phyloP scores from a whole-genome alignment of 768 basidiomycete genomes.

The Trametes elegans region DNA sequence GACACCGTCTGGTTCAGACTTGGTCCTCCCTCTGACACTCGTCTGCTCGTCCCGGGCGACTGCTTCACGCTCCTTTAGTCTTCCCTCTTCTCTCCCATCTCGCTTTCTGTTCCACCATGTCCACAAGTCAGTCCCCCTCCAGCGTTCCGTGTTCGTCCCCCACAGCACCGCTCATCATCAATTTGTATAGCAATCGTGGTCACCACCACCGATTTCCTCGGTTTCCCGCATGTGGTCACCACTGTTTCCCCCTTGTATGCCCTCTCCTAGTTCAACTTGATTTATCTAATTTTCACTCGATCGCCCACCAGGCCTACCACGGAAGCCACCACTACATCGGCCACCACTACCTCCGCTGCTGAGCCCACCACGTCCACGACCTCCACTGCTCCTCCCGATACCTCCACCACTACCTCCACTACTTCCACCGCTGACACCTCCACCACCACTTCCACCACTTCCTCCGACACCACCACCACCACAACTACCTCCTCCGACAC shows the following conservation, averaged over 20 bases:
- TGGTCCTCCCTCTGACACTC: background rate
- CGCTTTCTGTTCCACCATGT: slow-evolving; percentile 4
- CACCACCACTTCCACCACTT: background rate
- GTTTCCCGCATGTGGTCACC: background rate
- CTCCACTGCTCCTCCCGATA: background rate
- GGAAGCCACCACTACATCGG: background rate
- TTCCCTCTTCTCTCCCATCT: background rate
- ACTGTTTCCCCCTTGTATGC: slow-evolving; percentile 1
- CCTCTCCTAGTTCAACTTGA: background rate
- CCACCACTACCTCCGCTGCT: background rate
- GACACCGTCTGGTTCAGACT: background rate
- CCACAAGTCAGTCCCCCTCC: background rate
- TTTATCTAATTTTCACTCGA: too few relatives aligned
- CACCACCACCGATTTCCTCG: background rate
- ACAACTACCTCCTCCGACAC: background rate
- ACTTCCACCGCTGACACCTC: background rate
- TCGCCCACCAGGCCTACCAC: too few relatives aligned
- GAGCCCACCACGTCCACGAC: background rate
- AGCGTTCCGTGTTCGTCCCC: background rate
- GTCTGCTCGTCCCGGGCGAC: background rate
- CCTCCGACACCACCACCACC: background rate
- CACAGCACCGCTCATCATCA: too few relatives aligned
- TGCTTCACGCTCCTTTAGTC: background rate
- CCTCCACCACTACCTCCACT: background rate
- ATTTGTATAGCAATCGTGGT: too few relatives aligned